A percentile compares a stretch with the other conserved stretches of the same genome.
Evolutionary conservation across 2,329 filamentous ascomycete genomes (phyloP).

Genomic region (Neopestalotiopsis clavispora): DNA sequence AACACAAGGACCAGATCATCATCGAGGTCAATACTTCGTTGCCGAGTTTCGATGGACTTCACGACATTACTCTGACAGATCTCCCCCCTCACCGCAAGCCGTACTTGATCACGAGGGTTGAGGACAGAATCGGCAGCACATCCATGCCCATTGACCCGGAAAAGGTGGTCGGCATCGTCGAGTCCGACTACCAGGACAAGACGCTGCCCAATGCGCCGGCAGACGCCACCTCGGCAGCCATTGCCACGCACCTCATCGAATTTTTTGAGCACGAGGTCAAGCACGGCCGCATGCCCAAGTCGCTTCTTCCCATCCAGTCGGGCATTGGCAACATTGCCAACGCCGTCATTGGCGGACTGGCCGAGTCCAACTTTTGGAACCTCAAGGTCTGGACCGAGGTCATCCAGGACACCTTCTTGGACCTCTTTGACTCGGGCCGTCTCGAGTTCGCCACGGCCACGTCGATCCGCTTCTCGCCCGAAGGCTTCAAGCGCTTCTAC

Average conservation of each 20-base stretch:
- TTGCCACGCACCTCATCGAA: slow-evolving; percentile 82
- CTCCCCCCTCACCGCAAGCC: slow-evolving; percentile 81
- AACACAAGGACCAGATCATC: slow-evolving; percentile 61
- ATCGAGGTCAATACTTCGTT: slow-evolving; percentile 90
- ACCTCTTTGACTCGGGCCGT: slow-evolving; percentile 87
- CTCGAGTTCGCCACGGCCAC: slow-evolving; percentile 91
- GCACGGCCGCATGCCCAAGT: slow-evolving; percentile 76
- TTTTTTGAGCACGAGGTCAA: slow-evolving; percentile 83
- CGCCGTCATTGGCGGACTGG: slow-evolving; percentile 83
- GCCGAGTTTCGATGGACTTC: slow-evolving; percentile 84
- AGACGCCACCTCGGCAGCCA: slow-evolving; percentile 73
- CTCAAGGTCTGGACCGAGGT: slow-evolving; percentile 94
- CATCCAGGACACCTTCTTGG: slow-evolving; percentile 89
- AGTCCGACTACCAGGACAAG: slow-evolving; percentile 82
- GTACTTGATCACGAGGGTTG: slow-evolving; percentile 82
- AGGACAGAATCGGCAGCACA: slow-evolving; percentile 83
- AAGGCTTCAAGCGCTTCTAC: slow-evolving; percentile 92
- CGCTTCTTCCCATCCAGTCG: slow-evolving; percentile 81
- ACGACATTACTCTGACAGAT: slow-evolving; percentile 91
- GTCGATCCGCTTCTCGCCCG: slow-evolving; percentile 87
- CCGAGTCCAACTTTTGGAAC: slow-evolving; percentile 82
- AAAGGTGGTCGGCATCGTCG: slow-evolving; percentile 82
- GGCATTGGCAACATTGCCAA: slow-evolving; percentile 95
- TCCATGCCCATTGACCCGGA: slow-evolving; percentile 86
- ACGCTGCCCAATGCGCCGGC: slow-evolving; percentile 76